These are phyloP conservation scores for Saccharomycopsis sp. DNA, from an alignment of 805 yeast species.

Conservation along the genomic window DNA sequence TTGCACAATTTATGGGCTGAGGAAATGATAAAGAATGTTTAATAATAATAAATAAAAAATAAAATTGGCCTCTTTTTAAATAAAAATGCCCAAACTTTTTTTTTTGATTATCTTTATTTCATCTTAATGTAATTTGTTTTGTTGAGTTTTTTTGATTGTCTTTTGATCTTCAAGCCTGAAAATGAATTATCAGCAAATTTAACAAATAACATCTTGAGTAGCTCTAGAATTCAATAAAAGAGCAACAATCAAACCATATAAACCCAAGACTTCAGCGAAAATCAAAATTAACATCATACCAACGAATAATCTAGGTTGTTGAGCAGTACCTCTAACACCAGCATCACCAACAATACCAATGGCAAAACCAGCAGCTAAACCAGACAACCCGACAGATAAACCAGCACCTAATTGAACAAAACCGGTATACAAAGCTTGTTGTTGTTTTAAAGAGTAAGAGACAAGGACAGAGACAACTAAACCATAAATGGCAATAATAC, in stretches of 20 bases:
- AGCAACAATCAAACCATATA: constrained; percentile 95
- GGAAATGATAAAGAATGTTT: too few species aligned
- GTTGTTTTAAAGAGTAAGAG: constrained; percentile 78
- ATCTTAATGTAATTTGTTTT: too few species aligned
- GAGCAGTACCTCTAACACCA: constrained; percentile 82
- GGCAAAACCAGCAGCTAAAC: constrained; percentile 94
- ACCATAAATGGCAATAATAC: constrained; percentile 98
- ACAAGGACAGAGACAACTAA: constrained; percentile 92
- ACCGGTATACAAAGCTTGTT: constrained; percentile 91
- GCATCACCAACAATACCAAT: constrained; percentile 92
- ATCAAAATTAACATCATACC: constrained; percentile 83
- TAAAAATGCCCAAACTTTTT: too few species aligned
- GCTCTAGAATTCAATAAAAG: constrained; percentile 96
- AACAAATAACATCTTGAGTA: constrained; percentile 80
- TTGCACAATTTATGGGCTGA: too few species aligned
- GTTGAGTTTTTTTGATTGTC: too few species aligned
- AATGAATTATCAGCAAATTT: too few species aligned
- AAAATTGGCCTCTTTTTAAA: too few species aligned
- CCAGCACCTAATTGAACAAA: constrained; percentile 99
- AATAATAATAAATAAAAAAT: too few species aligned
- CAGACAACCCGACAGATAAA: constrained; percentile 89
- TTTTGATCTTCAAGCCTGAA: too few species aligned
- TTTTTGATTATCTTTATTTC: too few species aligned
- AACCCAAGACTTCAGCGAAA: constrained; percentile 84
- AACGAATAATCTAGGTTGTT: constrained; percentile 79